phyloP scores from a whole-genome alignment of 2,329 filamentous ascomycete genomes.

The Colletotrichum navitas region DNA sequence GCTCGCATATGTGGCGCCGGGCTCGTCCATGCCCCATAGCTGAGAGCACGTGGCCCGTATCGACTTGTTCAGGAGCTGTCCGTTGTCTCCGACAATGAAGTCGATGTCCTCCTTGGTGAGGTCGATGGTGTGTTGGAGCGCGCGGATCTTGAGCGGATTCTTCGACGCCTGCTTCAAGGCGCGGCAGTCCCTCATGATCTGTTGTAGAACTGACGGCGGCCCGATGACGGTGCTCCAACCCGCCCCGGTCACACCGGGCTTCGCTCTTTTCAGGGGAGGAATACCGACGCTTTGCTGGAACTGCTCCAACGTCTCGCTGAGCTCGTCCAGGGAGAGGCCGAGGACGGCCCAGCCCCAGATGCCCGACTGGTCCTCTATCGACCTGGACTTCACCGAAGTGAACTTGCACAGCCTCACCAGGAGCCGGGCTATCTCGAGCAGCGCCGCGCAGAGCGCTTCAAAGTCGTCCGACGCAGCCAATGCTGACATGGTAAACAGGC shows the following conservation, averaged over 20 bases:
- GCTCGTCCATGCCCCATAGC: background rate
- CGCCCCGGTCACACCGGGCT: background rate
- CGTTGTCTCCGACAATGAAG: background rate
- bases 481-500: background rate
- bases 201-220: constrained; percentile 1
- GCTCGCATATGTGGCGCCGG: background rate
- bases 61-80: background rate
- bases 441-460: no score
- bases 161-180: no score
- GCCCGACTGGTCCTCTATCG: constrained; percentile 43
- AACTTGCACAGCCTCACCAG: background rate
- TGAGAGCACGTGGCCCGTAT: background rate
- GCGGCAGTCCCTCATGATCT: no score
- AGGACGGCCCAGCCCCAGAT: constrained; percentile 42
- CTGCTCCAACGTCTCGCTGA: background rate
- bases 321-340: background rate
- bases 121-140: no score
- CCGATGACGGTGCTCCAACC: constrained; percentile 4
- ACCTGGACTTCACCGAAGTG: background rate
- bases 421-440: background rate
- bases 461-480: background rate
- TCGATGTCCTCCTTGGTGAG: background rate
- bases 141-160: no score
- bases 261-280: background rate
- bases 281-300: background rate